Percentiles rank a stretch among this genome's conserved stretches.
Conservation (phyloP, 106 monocot species). For the Apostasia shenzhenica region DNA sequence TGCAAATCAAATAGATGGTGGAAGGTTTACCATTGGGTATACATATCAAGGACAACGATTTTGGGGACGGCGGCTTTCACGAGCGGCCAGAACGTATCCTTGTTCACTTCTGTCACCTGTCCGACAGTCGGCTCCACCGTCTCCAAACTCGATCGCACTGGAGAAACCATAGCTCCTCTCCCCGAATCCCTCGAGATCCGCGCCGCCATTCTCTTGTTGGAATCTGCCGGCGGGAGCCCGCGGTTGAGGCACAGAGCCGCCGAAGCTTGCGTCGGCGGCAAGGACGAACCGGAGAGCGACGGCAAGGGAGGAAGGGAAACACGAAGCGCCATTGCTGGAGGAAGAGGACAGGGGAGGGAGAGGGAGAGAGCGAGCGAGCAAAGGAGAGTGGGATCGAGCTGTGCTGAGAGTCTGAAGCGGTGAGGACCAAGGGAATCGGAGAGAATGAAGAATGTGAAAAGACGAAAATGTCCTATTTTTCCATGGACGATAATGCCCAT, state of each 20-base stretch:
- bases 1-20: not conserved
- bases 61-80: conserved; percentile 45
- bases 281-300: conserved; percentile 1
- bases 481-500: no score
- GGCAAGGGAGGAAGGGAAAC: conserved; percentile 17
- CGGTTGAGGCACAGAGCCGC: not conserved
- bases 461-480: no score
- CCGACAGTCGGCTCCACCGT: conserved; percentile 32
- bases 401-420: not conserved
- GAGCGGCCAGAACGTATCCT: conserved; percentile 70
- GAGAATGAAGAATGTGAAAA: no score
- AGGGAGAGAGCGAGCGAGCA: not conserved
- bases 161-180: not conserved
- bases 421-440: no score
- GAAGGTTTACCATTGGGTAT: conserved; percentile 61
- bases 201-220: not conserved
- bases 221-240: not conserved
- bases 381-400: not conserved
- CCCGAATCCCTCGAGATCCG: not conserved
- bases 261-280: not conserved
- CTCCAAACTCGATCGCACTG: conserved; percentile 32
- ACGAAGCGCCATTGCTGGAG: conserved; percentile 22
- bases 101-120: conserved; percentile 60
- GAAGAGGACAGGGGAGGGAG: not conserved
- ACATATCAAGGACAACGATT: conserved; percentile 73